Conservation (phyloP, 2,329 filamentous ascomycete species). For the Emmonsiellopsis sp. region DNA sequence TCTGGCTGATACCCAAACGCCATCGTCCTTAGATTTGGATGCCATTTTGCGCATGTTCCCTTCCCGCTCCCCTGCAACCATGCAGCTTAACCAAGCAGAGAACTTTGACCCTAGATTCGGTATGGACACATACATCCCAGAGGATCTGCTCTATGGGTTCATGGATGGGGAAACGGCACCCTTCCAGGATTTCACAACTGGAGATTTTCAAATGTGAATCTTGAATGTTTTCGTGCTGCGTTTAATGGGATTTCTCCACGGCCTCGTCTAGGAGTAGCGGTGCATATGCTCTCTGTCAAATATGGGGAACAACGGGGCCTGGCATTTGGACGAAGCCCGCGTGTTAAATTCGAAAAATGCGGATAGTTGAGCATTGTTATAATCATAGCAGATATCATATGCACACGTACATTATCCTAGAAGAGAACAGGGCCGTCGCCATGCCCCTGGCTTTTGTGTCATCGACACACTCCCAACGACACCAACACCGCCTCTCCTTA, state of each 20-base stretch:
- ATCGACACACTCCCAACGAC: no score
- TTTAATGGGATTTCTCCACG: not conserved
- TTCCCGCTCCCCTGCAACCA: constrained; percentile 6
- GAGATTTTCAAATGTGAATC: constrained; percentile 7
- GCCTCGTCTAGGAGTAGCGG: not conserved
- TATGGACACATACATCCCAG: constrained; percentile 8
- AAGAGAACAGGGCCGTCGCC: no score
- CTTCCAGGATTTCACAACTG: constrained; percentile 10
- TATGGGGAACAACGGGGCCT: no score
- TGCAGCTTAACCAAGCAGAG: constrained; percentile 5
- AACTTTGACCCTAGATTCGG: constrained; percentile 6
- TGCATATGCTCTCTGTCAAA: no score
- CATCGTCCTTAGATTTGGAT: constrained; percentile 12
- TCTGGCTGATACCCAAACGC: constrained; percentile 8
- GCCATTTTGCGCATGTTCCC: constrained; percentile 14
- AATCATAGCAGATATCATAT: no score
- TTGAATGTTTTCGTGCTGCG: not conserved
- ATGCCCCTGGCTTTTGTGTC: no score
- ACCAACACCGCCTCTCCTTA: no score
- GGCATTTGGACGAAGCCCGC: no score
- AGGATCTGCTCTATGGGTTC: constrained; percentile 12
- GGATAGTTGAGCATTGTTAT: no score
- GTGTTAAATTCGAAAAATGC: no score
- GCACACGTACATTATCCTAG: no score
- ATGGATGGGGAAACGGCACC: constrained; percentile 11